Conservation (phyloP, 768 basidiomycete genomes). For the Lentinus tigrinus region DNA sequence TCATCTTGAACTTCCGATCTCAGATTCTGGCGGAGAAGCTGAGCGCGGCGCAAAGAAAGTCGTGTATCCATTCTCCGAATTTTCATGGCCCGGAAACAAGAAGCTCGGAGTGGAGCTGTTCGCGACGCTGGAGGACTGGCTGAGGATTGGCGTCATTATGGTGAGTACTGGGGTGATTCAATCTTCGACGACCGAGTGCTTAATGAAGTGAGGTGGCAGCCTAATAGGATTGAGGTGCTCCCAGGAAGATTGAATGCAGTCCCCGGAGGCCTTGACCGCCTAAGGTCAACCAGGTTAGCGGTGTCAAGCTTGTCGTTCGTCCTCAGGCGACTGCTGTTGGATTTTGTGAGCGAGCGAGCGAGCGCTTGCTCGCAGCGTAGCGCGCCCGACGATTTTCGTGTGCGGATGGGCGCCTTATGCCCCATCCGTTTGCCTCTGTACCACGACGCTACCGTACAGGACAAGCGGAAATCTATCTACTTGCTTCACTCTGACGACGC, state of each 20-base stretch:
- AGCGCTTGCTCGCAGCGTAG: too few relatives aligned
- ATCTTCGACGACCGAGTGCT: conserved; percentile 9
- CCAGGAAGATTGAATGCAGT: conserved; percentile 26
- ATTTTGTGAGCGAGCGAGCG: conserved; percentile 11
- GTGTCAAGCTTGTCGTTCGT: conserved; percentile 24
- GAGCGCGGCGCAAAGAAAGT: conserved; percentile 6
- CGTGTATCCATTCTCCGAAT: conserved; percentile 7
- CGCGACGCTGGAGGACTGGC: conserved; percentile 12
- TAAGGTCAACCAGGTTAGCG: conserved; percentile 24
- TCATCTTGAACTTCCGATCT: conserved; percentile 10
- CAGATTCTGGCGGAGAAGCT: not conserved
- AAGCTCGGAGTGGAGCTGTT: conserved; percentile 12
- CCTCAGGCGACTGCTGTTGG: conserved; percentile 27
- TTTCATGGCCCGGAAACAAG: not conserved
- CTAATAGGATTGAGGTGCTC: conserved; percentile 27
- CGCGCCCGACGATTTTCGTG: too few relatives aligned
- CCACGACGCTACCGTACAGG: too few relatives aligned
- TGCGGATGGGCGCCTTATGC: too few relatives aligned
- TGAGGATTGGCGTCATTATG: conserved; percentile 21
- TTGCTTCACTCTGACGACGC: too few relatives aligned
- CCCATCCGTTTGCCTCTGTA: too few relatives aligned
- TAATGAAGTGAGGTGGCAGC: conserved; percentile 22
- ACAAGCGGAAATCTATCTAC: too few relatives aligned
- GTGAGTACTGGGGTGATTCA: not conserved
- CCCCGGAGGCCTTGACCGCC: conserved; percentile 17